A percentile compares a stretch with the other conserved stretches of the same genome.
These are phyloP conservation scores for Alternaria alternata DNA, from an alignment of 2,329 filamentous ascomycete genomes.

Conservation along the genomic window DNA sequence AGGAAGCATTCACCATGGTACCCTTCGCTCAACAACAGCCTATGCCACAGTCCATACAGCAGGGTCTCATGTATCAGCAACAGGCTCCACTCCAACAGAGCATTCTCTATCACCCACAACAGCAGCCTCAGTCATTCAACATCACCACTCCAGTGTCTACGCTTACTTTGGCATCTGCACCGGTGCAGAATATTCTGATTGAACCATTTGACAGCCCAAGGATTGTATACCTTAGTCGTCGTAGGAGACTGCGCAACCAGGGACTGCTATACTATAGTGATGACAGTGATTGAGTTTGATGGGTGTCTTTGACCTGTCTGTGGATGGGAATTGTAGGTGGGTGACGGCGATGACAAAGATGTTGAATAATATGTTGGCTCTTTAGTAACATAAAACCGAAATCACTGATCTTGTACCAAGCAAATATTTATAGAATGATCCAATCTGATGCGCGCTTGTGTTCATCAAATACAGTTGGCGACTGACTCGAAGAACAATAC, in stretches of 20 bases:
- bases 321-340: background rate
- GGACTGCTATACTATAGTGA: background rate
- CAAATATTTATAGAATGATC: background rate
- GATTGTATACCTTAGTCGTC: background rate
- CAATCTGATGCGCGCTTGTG: background rate
- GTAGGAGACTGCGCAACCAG: background rate
- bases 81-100: background rate
- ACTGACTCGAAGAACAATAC: too few species aligned
- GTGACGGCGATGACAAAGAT: background rate
- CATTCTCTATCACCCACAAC: background rate
- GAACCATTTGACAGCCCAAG: background rate
- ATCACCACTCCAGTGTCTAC: background rate
- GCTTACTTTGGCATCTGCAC: background rate
- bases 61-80: background rate
- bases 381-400: background rate
- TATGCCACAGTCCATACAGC: background rate
- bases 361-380: rapidly evolving
- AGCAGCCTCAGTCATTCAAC: background rate
- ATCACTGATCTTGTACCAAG: rapidly evolving
- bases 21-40: background rate
- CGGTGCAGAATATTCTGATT: background rate
- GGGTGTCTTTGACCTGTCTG: background rate
- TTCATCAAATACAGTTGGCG: too few species aligned
- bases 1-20: background rate
- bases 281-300: background rate